Evolutionary conservation across 2,329 filamentous ascomycete species (phyloP), one percentile per base, ranked within the genome.

Genomic region (Cordyceps tenuipes): DNA sequence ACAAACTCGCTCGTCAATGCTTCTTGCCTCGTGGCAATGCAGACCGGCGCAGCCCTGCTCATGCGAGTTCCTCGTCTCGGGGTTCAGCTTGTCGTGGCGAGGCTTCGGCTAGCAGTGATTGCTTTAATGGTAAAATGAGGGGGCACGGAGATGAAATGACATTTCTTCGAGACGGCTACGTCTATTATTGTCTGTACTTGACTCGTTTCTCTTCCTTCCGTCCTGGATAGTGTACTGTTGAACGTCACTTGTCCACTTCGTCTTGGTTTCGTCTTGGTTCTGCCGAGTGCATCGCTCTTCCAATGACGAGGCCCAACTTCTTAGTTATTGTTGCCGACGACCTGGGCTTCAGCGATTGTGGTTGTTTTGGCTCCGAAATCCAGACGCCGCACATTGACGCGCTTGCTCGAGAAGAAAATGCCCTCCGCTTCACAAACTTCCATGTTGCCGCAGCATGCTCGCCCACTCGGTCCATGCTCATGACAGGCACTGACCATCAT

Each of bases 381-480:
- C 54, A 64, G 17, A 73, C 71, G 0, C 69, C 71, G 6, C 65
- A 70, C 10, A 66, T 73, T 17, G 66, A 70, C 43, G 61, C 56
- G 19, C 63, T 71, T 1, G 76, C 80, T 3, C 71, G 75, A 15
- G 67, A 70, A 50, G 64, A 63, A 10, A 69, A 69, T 59, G 79
- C 83, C 34, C 70, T 87, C 21, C 79, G 83, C 5, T 84, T 86
- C 66, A 86, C 83, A 0, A 81, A 86, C 65, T 87, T 85, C 69
- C 84, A 87, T 66, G 81, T 83, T 1, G 84, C 85, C 0, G 81
- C 83, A 2, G 84, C 84, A 55, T 87, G 83, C 70, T 86, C 83
- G 54, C 85, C 85, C 1, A 84, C 82, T 3, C 75, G 84, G 43
- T 82, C 83, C 19, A 87, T 87, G 84, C 78, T 87, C 64, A 81